Conservation (phyloP, 345 rosid genomes). For the Firmiana major region DNA sequence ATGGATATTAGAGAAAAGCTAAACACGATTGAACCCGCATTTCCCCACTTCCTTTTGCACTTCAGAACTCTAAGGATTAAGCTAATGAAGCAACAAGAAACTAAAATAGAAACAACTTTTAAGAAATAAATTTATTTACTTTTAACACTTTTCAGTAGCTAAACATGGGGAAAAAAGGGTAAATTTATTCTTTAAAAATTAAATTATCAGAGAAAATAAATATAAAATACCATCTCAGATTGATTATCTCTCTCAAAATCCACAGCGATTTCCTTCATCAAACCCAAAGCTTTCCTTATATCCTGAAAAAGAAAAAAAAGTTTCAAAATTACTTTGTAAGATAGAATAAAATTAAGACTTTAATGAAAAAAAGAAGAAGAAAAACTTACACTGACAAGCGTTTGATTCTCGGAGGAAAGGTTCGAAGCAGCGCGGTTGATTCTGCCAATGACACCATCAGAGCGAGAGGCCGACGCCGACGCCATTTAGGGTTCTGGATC, state of each 20-base stretch:
- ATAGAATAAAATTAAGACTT: neutral
- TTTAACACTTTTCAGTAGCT: neutral
- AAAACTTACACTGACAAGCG: slow-evolving; percentile 49
- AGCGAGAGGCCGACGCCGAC: slow-evolving; percentile 24
- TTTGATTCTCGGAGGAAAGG: slow-evolving; percentile 46
- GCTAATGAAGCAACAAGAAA: neutral
- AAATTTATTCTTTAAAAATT: neutral
- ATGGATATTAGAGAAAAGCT: neutral
- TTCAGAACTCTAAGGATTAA: neutral
- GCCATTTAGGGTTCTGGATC: neutral
- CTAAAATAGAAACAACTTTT: neutral
- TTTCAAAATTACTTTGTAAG: neutral
- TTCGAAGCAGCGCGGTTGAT: slow-evolving; percentile 48
- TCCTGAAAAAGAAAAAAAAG: slow-evolving; percentile 42
- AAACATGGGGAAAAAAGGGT: neutral
- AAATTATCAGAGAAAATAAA: neutral
- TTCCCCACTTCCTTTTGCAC: neutral
- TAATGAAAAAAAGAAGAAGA: slow-evolving; percentile 12
- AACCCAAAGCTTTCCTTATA: slow-evolving; percentile 51
- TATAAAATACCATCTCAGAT: slow-evolving; percentile 50
- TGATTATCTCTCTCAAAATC: slow-evolving; percentile 67
- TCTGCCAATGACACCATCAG: slow-evolving; percentile 41
- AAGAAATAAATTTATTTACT: neutral
- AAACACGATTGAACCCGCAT: neutral
- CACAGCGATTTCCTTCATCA: slow-evolving; percentile 71